Evolutionary conservation across 306 rosid genomes (phyloP), one percentile per base, ranked within the genome.

Genomic region (Dicorynia guianensis): DNA sequence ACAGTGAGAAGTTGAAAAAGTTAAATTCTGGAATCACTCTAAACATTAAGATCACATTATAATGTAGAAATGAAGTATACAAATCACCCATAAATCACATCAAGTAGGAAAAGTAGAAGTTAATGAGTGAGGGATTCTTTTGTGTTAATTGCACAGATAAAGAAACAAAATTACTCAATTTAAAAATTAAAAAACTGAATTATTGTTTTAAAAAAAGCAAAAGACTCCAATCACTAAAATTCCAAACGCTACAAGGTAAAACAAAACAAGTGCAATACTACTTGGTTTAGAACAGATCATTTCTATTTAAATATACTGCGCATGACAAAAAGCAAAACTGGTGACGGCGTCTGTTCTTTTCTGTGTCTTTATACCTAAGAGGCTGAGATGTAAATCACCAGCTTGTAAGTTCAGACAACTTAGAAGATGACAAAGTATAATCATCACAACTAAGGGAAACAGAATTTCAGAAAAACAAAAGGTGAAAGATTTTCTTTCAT

Each of bases 401-500:
- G 35, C 53, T 47, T 11, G 38, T n/a, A 52, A 52, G 54, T 5
- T 65, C 52, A 36, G 47, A 30, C 44, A 6, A 33, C 48, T 2
- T 15, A 50, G 38, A 57, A 57, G 38, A 36, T 70, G 61, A 76
- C 79, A 65, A 9, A 52, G 36, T 3, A 15, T 4, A 19, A 56
- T 7, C 39, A 13, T 15, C 44, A 48, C 38, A 33, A 46, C 36
- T 18, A 6, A 55, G 33, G 64, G 46, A 65, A 62, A 12, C 36
- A 60, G 43, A 65, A 48, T 56, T 56, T 33, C 18, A 30, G 63
- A 79, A 8, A 42, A 62, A 63, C 19, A 39, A 67, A 44, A 15
- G 56, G 49, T 56, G 68, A 38, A 75, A 62, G 5, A 69, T 20
- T 69, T n/a, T n/a, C n/a, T n/a, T n/a, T n/a, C n/a, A n/a, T n/a